Evolutionary conservation across 306 rosid species (phyloP).

Genomic region (Ochetophila trinervis): DNA sequence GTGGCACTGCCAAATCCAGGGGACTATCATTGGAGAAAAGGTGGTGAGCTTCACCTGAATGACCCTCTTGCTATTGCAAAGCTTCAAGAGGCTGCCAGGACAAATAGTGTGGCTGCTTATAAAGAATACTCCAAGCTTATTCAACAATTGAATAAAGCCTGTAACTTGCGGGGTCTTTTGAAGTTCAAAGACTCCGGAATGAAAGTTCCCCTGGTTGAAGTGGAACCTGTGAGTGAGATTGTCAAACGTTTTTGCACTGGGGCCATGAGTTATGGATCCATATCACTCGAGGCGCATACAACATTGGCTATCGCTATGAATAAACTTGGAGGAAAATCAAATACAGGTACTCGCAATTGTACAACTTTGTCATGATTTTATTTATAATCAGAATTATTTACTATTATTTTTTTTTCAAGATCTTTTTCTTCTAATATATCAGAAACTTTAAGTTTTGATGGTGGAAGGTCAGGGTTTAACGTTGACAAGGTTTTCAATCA

Average conservation of each 20-base stretch:
- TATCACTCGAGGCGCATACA: constrained; percentile 94
- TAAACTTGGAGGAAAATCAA: constrained; percentile 92
- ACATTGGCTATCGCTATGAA: constrained; percentile 93
- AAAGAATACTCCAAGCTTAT: constrained; percentile 83
- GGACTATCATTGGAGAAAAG: constrained; percentile 98
- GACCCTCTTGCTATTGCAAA: constrained; percentile 94
- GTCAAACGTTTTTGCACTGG: constrained; percentile 98
- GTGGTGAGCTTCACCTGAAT: constrained; percentile 93
- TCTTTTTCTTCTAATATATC: too few relatives aligned
- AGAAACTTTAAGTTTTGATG: too few relatives aligned
- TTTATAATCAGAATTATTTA: neutral
- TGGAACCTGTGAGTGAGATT: constrained; percentile 89
- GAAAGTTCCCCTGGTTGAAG: constrained; percentile 79
- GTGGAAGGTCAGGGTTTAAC: too few relatives aligned
- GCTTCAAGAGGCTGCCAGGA: constrained; percentile 96
- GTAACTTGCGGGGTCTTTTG: constrained; percentile 88
- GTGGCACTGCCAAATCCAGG: constrained; percentile 96
- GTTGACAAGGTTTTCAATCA: too few relatives aligned
- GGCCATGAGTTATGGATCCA: constrained; percentile 99
- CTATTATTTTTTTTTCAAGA: neutral
- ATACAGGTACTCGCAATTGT: constrained; percentile 65
- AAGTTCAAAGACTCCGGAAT: constrained; percentile 59
- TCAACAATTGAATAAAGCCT: constrained; percentile 82
- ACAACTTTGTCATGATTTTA: neutral
- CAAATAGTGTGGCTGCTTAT: constrained; percentile 82